Conservation (phyloP, 2,329 filamentous ascomycete genomes). For the Lecanicillium sp. region DNA sequence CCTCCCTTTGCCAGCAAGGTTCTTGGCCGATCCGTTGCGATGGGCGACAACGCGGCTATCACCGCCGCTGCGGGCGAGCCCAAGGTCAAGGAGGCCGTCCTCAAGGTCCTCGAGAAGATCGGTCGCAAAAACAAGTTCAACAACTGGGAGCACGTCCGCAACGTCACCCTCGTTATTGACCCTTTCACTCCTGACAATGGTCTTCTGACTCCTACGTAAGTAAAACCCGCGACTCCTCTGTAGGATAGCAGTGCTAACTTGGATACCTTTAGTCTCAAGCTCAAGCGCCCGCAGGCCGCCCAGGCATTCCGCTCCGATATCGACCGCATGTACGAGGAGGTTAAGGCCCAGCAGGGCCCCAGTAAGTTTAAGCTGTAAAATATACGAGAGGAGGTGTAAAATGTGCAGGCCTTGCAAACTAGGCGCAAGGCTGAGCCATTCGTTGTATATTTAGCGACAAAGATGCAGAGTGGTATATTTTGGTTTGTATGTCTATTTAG, state of each 20-base stretch:
- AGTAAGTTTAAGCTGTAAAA: slow-evolving; percentile 42
- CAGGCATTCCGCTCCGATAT: slow-evolving; percentile 49
- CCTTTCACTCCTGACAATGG: slow-evolving; percentile 94
- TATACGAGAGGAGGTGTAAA: no score
- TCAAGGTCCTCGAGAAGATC: slow-evolving; percentile 73
- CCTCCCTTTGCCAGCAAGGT: slow-evolving; percentile 74
- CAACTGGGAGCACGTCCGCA: slow-evolving; percentile 78
- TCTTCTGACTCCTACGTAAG: slow-evolving; percentile 81
- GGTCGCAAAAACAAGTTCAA: slow-evolving; percentile 85
- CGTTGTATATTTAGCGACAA: no score
- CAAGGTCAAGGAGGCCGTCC: slow-evolving; percentile 66
- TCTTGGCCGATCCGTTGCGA: slow-evolving; percentile 58
- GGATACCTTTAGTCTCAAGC: slow-evolving; percentile 43
- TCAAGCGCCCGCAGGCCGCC: slow-evolving; percentile 52
- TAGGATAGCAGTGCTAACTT: slow-evolving; percentile 12
- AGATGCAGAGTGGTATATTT: no score
- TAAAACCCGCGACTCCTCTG: slow-evolving; percentile 20
- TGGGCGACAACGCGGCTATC: slow-evolving; percentile 61
- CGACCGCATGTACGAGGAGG: slow-evolving; percentile 51
- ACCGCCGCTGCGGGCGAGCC: slow-evolving; percentile 61
- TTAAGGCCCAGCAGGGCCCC: slow-evolving; percentile 32
- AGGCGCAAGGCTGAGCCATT: neutral
- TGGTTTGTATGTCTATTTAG: no score
- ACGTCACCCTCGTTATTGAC: slow-evolving; percentile 70
- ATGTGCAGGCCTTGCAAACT: no score